These are phyloP conservation scores for Aspergillus aculeatinus DNA, from an alignment of 2,329 filamentous ascomycete genomes.

Conservation along the genomic window DNA sequence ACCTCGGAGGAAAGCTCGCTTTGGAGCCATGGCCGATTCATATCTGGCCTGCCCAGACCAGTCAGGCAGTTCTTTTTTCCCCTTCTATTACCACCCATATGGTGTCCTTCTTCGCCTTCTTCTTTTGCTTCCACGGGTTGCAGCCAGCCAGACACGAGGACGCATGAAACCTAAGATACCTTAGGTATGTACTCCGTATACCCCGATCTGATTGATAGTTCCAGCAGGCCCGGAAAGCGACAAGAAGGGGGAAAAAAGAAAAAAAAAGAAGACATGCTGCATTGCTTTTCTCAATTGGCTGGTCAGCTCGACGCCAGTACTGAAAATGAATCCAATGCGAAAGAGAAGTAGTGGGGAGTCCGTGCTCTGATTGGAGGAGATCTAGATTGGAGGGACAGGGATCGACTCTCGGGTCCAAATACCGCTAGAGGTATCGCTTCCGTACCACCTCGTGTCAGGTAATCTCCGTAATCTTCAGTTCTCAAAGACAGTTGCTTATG, in stretches of 20 bases:
- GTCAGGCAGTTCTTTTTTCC: background rate
- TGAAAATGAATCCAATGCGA: conserved; percentile 4
- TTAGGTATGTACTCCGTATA: background rate
- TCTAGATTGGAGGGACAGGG: conserved; percentile 32
- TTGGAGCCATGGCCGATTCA: background rate
- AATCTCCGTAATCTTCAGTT: conserved; percentile 17
- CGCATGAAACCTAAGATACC: background rate
- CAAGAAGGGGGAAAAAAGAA: conserved; percentile 5
- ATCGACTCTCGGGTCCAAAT: conserved; percentile 21
- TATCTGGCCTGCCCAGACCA: background rate
- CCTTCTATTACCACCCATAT: too few species aligned
- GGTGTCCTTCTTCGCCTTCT: too few species aligned
- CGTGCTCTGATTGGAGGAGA: conserved; percentile 29
- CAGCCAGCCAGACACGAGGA: conserved; percentile 11
- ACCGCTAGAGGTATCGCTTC: conserved; percentile 19
- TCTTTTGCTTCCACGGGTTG: background rate
- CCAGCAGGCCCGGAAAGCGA: conserved; percentile 11
- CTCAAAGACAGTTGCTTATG: background rate
- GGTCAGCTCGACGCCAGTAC: conserved; percentile 1
- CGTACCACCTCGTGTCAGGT: conserved; percentile 15
- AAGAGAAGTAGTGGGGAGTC: conserved; percentile 25
- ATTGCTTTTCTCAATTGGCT: conserved; percentile 19
- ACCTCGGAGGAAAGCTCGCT: background rate
- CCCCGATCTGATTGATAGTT: background rate
- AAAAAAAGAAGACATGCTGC: conserved; percentile 18